Conservation (phyloP, 1,139 yeast species). For the Debaryomyces sp. region DNA sequence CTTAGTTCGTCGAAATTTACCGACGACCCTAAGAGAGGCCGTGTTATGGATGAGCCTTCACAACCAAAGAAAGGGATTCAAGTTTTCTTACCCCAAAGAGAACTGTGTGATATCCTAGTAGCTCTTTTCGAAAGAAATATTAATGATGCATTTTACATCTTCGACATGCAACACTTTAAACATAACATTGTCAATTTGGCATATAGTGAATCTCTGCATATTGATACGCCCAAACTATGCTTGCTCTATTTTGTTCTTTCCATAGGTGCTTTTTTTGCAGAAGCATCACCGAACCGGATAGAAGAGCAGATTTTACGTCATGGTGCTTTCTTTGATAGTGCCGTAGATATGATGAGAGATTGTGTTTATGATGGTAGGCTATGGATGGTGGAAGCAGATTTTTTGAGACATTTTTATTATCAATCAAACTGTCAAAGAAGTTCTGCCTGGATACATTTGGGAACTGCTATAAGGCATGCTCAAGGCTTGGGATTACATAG, state of each 20-base stretch:
- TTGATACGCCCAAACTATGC: slow-evolving; percentile 20
- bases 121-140: slow-evolving; percentile 34
- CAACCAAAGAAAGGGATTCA: slow-evolving; percentile 19
- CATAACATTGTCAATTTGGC: slow-evolving; percentile 25
- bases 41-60: slow-evolving; percentile 33
- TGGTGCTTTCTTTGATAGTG: slow-evolving; percentile 33
- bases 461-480: slow-evolving; percentile 27
- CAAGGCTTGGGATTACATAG: slow-evolving; percentile 31
- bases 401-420: slow-evolving; percentile 40
- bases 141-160: slow-evolving; percentile 36
- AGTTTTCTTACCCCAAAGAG: slow-evolving; percentile 9
- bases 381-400: slow-evolving; percentile 46
- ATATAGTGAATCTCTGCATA: slow-evolving; percentile 25
- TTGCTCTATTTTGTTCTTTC: slow-evolving; percentile 42
- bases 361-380: slow-evolving; percentile 39
- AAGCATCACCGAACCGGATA: slow-evolving; percentile 20
- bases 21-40: slow-evolving; percentile 37
- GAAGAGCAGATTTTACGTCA: slow-evolving; percentile 14
- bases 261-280: slow-evolving; percentile 39
- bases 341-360: slow-evolving; percentile 29
- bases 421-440: slow-evolving; percentile 40
- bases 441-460: slow-evolving; percentile 41
- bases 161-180: slow-evolving; percentile 34
- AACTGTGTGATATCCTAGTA: slow-evolving; percentile 33
- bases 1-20: slow-evolving; percentile 29